These are phyloP conservation scores for Paecilomyces dactylethromorphus DNA, from an alignment of 2,329 filamentous ascomycete genomes.

Conservation along the genomic window DNA sequence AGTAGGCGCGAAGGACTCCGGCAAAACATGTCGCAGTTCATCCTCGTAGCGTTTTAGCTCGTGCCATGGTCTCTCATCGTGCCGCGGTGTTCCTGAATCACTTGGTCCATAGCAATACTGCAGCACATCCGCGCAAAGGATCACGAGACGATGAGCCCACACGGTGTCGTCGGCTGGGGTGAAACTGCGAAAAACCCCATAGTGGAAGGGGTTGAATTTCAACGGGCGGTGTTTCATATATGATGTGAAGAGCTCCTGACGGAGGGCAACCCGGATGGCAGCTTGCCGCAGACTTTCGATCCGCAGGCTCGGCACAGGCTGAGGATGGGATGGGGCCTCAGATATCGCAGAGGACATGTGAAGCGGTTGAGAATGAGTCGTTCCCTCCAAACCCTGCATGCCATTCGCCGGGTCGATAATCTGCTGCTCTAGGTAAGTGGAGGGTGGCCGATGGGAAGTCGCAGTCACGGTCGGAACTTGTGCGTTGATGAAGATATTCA, in stretches of 20 bases:
- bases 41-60: conserved; percentile 39
- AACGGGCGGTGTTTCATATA: conserved; percentile 35
- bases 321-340: background rate
- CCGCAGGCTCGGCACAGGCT: background rate
- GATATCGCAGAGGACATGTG: too few species aligned
- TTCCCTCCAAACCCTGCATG: background rate
- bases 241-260: conserved; percentile 45
- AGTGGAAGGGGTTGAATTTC: conserved; percentile 31
- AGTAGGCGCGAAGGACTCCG: conserved; percentile 50
- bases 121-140: background rate
- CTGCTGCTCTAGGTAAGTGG: background rate
- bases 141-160: conserved; percentile 15
- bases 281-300: conserved; percentile 33
- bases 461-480: conserved; percentile 8
- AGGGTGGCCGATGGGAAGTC: background rate
- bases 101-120: conserved; percentile 1
- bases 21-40: conserved; percentile 43
- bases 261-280: conserved; percentile 42
- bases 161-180: conserved; percentile 25
- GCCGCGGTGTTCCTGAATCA: background rate
- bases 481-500: conserved; percentile 15
- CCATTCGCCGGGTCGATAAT: background rate
- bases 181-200: conserved; percentile 27
- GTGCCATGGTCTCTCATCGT: conserved; percentile 6
- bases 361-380: background rate